Percentiles rank a stretch among this genome's conserved stretches.
Evolutionary conservation across 2,329 filamentous ascomycete species (phyloP).

Genomic region (Arthrobotrys entomopaga): DNA sequence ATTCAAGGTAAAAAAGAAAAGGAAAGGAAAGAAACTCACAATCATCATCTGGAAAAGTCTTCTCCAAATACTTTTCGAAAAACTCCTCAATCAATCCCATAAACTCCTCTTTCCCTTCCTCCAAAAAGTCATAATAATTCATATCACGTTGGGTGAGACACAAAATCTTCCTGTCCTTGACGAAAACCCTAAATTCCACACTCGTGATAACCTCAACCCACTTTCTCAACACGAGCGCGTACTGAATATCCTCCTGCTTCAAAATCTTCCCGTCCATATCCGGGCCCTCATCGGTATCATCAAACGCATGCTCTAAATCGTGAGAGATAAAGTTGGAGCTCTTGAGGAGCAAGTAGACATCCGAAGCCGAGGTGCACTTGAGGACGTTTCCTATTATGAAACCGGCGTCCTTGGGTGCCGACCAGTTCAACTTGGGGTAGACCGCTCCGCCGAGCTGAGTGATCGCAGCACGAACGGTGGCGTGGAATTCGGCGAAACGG

Average conservation of each 20-base stretch:
- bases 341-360: conserved; percentile 93
- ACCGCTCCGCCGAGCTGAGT: conserved; percentile 83
- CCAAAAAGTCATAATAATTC: conserved; percentile 87
- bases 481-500: conserved; percentile 77
- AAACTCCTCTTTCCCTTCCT: conserved; percentile 72
- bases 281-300: conserved; percentile 70
- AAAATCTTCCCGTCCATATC: conserved; percentile 48
- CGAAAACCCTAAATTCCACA: conserved; percentile 95
- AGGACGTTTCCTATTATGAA: conserved; percentile 92
- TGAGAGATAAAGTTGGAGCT: conserved; percentile 94
- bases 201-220: conserved; percentile 89
- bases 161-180: conserved; percentile 81
- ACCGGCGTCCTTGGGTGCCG: conserved; percentile 91
- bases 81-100: conserved; percentile 77
- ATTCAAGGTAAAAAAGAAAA: not conserved
- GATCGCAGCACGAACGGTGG: conserved; percentile 79
- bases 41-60: conserved; percentile 82
- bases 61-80: conserved; percentile 77
- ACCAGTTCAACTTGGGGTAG: conserved; percentile 96
- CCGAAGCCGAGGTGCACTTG: conserved; percentile 86
- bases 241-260: conserved; percentile 66
- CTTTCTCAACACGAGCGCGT: conserved; percentile 85
- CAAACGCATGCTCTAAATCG: conserved; percentile 91
- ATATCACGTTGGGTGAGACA: conserved; percentile 88
- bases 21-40: conserved; percentile 62